These are phyloP conservation scores for Aegilops bicornis DNA, from an alignment of 176 grass and related monocot genomes.

Conservation along the genomic window DNA sequence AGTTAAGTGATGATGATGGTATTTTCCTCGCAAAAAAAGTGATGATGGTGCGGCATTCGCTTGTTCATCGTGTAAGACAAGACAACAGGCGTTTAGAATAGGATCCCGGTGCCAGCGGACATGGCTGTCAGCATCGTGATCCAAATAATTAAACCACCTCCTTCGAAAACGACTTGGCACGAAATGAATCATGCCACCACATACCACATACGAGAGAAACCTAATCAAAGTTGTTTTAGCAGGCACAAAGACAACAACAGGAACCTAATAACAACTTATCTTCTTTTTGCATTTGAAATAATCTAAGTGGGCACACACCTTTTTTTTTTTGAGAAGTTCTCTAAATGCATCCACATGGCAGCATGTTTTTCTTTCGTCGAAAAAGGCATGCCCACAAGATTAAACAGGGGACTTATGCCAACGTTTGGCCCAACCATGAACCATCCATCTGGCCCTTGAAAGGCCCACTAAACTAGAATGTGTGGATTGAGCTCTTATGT, in stretches of 20 bases:
- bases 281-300: not conserved
- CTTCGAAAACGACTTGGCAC: not conserved
- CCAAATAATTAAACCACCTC: not conserved
- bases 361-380: too few species aligned
- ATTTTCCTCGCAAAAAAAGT: too few species aligned
- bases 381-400: too few species aligned
- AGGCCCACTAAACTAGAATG: not conserved
- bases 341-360: not conserved
- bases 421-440: not conserved
- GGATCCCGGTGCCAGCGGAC: not conserved
- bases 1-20: not conserved
- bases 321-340: too few species aligned
- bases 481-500: not conserved
- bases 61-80: not conserved
- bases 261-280: not conserved
- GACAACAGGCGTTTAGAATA: rapidly evolving
- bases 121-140: not conserved
- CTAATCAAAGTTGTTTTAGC: not conserved
- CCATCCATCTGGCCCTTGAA: too few species aligned
- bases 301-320: not conserved
- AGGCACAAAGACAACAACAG: not conserved
- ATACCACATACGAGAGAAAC: not conserved
- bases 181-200: not conserved
- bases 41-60: not conserved
- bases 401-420: too few species aligned